Evolutionary conservation across 345 rosid species (phyloP), one percentile per base, ranked within the genome.

Genomic region (Euphorbia tirucalli): DNA sequence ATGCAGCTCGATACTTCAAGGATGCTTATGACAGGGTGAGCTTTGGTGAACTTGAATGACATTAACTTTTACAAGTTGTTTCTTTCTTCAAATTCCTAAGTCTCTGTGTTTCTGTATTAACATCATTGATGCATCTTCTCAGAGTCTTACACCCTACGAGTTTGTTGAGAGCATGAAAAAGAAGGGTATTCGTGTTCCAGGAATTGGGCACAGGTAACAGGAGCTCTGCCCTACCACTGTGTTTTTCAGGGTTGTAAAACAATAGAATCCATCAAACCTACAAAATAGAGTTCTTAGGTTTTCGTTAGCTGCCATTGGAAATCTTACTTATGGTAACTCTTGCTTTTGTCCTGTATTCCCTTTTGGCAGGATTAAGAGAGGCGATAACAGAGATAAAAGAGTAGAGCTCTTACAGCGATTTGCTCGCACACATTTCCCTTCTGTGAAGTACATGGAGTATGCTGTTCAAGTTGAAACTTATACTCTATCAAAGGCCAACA

Each of bases 121-220:
- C 37, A 61, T 25, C 35, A 65, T 70, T 68, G 41, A 48, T 61
- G 66, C 75, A 31, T 68, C 30, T 74, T 75, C 54, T 48, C 86
- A 94, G 98, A 80, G 82, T 74, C 92, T 92, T 58, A 82, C 98
- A 54, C 86, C 98, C 32, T 92, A 94, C 37, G 98, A 94, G 77
- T 94, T 92, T 44, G 98, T 92, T 19, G 98, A 94, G 78, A 39
- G 85, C 74, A 92, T 94, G 98, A 94, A 94, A 83, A 94, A 94
- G 92, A 92, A 92, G 80, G 98, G 97, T 63, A 92, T 94, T 37
- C 96, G 98, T 22, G 98, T 94, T 73, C 98, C 98, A 35, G 97
- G 97, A 62, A 90, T 94, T 71, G 98, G 98, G 31, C 97, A 94
- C 82, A 90, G 98, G 98, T 90, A 83, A 16, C 15, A n/a, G 69